Evolutionary conservation across 1,139 yeast genomes (phyloP), one percentile per base, ranked within the genome.

Genomic region (Candida glucosophila): DNA sequence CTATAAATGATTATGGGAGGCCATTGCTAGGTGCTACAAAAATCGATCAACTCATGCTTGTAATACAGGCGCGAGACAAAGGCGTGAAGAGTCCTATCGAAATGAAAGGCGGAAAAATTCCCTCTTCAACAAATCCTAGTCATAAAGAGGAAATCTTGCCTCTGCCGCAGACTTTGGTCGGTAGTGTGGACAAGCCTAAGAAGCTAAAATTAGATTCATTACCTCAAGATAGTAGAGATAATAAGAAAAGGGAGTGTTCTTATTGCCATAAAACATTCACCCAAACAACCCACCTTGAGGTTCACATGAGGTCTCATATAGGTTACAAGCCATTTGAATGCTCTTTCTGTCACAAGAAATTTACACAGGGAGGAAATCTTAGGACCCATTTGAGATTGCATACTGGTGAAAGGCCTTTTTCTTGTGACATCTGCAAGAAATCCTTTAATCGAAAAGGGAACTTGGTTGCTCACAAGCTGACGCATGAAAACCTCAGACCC

Each of bases 281-380:
- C 0, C 90, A 80, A 43, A 61, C 80, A 1, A 80, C 90, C 0
- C 92, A 80, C 49, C 55, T 80, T 36, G 88, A 79, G 39, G 90
- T 80, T 5, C 92, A 80, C 44, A 70, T 79, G 10, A 55, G 92
- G 41, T 75, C 85, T 1, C 92, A 80, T 45, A 75, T 78, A 41
- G 90, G 90, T 1, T 67, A 68, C 33, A 79, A 79, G 43, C 92
- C 92, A 7, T 85, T 77, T 52, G 77, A 72, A 46, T 88, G 97
- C 49, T 61, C 65, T 5, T 81, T 64, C 44, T 88, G 92, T 52
- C 79, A 74, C 30, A 85, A 85, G 52, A 59, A 79, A 31, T 88
- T 88, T 43, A 81, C 93, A 1, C 97, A 88, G 48, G 93, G 94
- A 36, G 95, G 96, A 10, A 90, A 88, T 50, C 59, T 88, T 43